phyloP scores from a whole-genome alignment of 129 eudicot genomes.

The Saussurea involucrata region DNA sequence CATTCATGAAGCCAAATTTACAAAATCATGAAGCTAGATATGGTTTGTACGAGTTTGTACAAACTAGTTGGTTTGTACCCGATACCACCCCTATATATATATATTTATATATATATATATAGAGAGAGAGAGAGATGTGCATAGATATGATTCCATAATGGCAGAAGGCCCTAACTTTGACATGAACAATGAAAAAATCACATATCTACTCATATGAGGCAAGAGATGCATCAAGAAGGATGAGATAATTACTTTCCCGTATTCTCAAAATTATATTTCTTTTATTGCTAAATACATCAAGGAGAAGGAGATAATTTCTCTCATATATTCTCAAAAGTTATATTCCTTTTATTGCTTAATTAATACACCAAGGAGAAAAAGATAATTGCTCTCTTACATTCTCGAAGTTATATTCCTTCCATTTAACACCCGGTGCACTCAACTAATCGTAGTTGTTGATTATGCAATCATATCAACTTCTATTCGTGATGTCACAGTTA shows the following conservation, averaged over 20 bases:
- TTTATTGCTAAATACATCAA: not conserved
- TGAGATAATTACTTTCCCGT: not conserved
- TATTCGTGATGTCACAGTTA: not conserved
- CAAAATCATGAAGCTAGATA: too few relatives aligned
- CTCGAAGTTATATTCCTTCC: not conserved
- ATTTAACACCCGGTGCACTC: not conserved
- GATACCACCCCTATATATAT: too few relatives aligned
- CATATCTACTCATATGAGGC: not conserved
- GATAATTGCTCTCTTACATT: not conserved
- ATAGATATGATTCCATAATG: not conserved
- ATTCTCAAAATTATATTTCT: not conserved
- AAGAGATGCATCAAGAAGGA: not conserved
- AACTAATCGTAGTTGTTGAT: not conserved
- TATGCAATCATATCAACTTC: not conserved
- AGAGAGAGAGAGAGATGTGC: not conserved
- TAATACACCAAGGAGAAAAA: not conserved
- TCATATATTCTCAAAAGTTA: not conserved
- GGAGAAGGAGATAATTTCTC: not conserved
- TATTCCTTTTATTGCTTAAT: not conserved
- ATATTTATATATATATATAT: not conserved
- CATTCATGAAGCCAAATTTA: too few relatives aligned
- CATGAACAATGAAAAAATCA: not conserved
- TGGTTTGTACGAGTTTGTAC: too few relatives aligned
- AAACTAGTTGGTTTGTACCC: too few relatives aligned
- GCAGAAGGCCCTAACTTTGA: not conserved